Evolutionary conservation across 78 protist genomes (phyloP).

Genomic region (Dictyostelium brefeldianum): DNA sequence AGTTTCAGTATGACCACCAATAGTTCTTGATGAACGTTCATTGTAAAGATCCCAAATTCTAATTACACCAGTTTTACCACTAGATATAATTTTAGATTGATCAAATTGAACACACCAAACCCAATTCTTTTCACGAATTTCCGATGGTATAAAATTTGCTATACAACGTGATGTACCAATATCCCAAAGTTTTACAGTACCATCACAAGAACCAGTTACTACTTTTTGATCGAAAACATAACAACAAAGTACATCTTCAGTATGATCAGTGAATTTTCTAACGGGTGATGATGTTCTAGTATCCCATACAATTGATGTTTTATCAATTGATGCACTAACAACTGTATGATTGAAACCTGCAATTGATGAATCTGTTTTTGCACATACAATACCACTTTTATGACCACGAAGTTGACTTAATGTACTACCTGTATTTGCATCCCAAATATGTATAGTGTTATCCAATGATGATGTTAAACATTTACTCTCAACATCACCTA

Average conservation of each 20-base stretch:
- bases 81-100: conserved; percentile 49
- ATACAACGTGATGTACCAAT: conserved; percentile 36
- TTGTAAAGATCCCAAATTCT: conserved; percentile 65
- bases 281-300: conserved; percentile 39
- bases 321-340: conserved; percentile 29
- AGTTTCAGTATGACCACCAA: conserved; percentile 73
- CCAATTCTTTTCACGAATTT: conserved; percentile 24
- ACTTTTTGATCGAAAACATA: conserved; percentile 31
- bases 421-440: conserved; percentile 31
- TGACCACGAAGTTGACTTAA: conserved; percentile 23
- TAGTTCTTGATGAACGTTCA: not conserved
- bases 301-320: conserved; percentile 53
- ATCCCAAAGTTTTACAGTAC: conserved; percentile 63
- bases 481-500: conserved; percentile 56
- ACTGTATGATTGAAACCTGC: not conserved
- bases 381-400: conserved; percentile 36
- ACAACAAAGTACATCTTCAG: conserved; percentile 41
- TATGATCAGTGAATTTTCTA: conserved; percentile 24
- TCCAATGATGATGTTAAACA: conserved; percentile 29
- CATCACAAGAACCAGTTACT: conserved; percentile 66
- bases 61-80: conserved; percentile 49
- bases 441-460: conserved; percentile 39
- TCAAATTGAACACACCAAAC: conserved; percentile 70
- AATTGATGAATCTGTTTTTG: not conserved
- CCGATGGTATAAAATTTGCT: conserved; percentile 24